These are phyloP conservation scores for Botrytis medusae DNA, from an alignment of 2,329 filamentous ascomycete genomes.

Conservation along the genomic window DNA sequence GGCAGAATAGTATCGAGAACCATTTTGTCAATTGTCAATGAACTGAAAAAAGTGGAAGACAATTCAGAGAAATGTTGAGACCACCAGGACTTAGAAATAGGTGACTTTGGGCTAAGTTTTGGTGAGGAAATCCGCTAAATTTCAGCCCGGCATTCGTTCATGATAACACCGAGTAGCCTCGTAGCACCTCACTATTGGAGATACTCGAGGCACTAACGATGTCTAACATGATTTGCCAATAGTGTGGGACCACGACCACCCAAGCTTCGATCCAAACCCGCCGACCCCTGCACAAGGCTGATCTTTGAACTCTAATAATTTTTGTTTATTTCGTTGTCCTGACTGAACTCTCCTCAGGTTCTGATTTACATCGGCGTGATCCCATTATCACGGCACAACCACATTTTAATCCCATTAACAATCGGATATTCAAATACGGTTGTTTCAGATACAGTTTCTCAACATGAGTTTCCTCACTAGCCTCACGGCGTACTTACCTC, in stretches of 20 bases:
- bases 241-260: not conserved
- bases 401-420: not conserved
- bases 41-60: not conserved
- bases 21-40: slow-evolving; percentile 21
- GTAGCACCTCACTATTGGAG: not conserved
- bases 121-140: not conserved
- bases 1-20: slow-evolving; percentile 29
- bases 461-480: slow-evolving; percentile 27
- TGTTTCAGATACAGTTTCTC: not conserved
- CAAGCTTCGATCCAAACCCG: not conserved
- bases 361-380: not conserved
- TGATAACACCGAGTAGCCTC: not conserved
- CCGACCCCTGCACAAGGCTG: not conserved
- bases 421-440: not conserved
- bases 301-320: not conserved
- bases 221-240: slow-evolving; percentile 2
- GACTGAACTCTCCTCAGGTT: not conserved
- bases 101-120: not conserved
- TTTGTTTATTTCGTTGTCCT: not conserved
- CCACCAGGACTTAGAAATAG: not conserved
- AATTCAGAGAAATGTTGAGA: slow-evolving; percentile 1
- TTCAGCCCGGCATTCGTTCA: not conserved
- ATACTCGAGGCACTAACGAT: not conserved
- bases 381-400: not conserved
- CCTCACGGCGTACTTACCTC: slow-evolving; percentile 35